Evolutionary conservation across 148 eudicot species (phyloP).

Genomic region (Camellia sinensis): DNA sequence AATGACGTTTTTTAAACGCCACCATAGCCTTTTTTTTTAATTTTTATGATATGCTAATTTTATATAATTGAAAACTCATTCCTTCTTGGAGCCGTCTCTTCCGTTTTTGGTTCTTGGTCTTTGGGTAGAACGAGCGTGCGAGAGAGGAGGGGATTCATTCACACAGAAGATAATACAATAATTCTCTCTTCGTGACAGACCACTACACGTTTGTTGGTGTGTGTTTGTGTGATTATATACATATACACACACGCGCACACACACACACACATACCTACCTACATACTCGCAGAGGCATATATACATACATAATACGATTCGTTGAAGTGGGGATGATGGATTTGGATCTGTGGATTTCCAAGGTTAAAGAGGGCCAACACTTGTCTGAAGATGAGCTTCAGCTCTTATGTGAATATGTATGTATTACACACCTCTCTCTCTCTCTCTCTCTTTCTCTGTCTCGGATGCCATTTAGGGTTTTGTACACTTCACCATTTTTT

Average conservation of each 20-base stretch:
- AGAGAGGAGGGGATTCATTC: too few relatives aligned
- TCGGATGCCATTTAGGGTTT: not conserved
- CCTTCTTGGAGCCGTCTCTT: too few relatives aligned
- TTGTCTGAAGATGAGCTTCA: conserved; percentile 96
- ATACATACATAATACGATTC: not conserved
- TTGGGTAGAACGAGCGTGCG: too few relatives aligned
- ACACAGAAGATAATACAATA: not conserved
- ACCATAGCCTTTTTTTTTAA: too few relatives aligned
- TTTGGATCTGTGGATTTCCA: conserved; percentile 90
- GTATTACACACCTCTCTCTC: not conserved
- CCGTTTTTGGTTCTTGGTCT: too few relatives aligned
- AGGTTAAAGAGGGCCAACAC: conserved; percentile 96
- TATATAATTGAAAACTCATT: too few relatives aligned
- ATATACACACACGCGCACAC: not conserved
- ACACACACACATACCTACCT: not conserved
- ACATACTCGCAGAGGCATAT: not conserved
- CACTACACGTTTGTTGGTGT: not conserved
- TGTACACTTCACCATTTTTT: not conserved
- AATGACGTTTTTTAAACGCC: too few relatives aligned
- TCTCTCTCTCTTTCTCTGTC: conserved; percentile 12
- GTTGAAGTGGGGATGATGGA: conserved; percentile 48
- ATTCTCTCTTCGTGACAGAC: not conserved
- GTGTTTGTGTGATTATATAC: conserved; percentile 1
- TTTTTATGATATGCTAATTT: too few relatives aligned
- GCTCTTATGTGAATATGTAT: conserved; percentile 93